Base-by-base conservation (phyloP, 2,329 filamentous ascomycete genomes). In the Fusarium luffae region DNA sequence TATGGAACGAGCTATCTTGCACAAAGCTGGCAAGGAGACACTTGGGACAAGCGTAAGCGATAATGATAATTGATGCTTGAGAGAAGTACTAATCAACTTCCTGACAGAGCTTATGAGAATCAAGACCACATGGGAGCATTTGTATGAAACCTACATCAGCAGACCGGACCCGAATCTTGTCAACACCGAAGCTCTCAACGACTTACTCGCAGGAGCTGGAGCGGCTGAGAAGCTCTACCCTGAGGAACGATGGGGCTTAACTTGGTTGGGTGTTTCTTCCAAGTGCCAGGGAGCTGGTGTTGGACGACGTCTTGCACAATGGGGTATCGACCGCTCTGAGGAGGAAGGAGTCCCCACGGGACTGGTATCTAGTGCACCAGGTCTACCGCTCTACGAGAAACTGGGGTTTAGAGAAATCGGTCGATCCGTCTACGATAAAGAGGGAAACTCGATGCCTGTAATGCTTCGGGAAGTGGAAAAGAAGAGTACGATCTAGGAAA, bases 21-120 rank as follows among this genome's bases (percentile, higher is more conserved):
- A 19, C 41, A 10, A 7, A 61, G 65, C 19, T 68, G 66, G 65
- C 66, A 68, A n/a, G 65, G 65, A n/a, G 66, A 68, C n/a, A 66
- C 28, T 18, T 59, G 61, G 30, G 50, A 69, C 6, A 68, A 69
- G 25, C 58, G 66, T 55, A 18, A 34, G 59, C n/a, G n/a, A n/a
- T n/a, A n/a, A n/a, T n/a, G n/a, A n/a, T n/a, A n/a, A n/a, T n/a
- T 37, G 32, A 11, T 37, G 9, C 8, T n/a, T 37, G 32, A 7
- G 21, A 2, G 2, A 1, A 18, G 1, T 6, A 2, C 11, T 7
- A 1, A 14, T 44, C 2, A 54, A 0, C 2, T 2, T 3, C 0
- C 3, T 3, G 0, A 27, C 9, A 68, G 66, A 19, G 4, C 23
- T 65, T 1, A 46, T 48, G 12, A 68, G 66, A 16, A 4, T 69